Percentiles rank a stretch among this genome's conserved stretches.
Evolutionary conservation across 768 basidiomycete genomes (phyloP).

Genomic region (Kwoniella newhampshirensis): DNA sequence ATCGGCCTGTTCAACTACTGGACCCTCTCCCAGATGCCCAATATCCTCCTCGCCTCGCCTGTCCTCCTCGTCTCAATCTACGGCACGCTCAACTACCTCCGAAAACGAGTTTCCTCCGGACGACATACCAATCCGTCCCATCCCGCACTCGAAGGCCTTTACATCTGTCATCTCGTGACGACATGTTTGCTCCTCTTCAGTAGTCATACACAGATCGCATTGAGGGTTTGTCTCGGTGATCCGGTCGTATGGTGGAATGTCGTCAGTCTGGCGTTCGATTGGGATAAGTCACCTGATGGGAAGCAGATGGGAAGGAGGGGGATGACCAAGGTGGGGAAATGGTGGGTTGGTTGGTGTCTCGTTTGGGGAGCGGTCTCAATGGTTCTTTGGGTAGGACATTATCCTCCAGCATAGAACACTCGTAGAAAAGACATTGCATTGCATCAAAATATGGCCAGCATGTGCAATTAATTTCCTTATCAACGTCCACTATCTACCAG

Average conservation of each 20-base stretch:
- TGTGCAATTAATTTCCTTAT: too few species aligned
- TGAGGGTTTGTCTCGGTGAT: conserved; percentile 72
- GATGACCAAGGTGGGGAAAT: conserved; percentile 55
- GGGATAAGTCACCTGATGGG: conserved; percentile 1
- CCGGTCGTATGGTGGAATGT: conserved; percentile 85
- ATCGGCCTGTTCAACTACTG: conserved; percentile 83
- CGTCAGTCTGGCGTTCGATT: conserved; percentile 61
- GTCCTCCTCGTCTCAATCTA: conserved; percentile 60
- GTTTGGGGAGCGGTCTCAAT: conserved; percentile 71
- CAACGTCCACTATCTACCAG: too few species aligned
- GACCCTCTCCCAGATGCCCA: conserved; percentile 77
- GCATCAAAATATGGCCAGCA: too few species aligned
- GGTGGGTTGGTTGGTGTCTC: conserved; percentile 75
- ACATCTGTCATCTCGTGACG: conserved; percentile 68
- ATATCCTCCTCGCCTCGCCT: conserved; percentile 77
- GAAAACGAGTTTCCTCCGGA: background rate
- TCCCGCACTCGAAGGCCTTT: conserved; percentile 64
- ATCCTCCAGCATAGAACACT: conserved; percentile 81
- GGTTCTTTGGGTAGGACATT: conserved; percentile 77
- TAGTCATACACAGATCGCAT: conserved; percentile 82
- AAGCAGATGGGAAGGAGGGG: conserved; percentile 5
- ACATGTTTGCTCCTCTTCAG: conserved; percentile 68
- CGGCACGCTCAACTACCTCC: conserved; percentile 52
- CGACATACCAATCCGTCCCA: background rate
- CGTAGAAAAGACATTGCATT: too few species aligned